Conservation (phyloP, 805 yeast species). For the Lipomyces spencermartinsiae region DNA sequence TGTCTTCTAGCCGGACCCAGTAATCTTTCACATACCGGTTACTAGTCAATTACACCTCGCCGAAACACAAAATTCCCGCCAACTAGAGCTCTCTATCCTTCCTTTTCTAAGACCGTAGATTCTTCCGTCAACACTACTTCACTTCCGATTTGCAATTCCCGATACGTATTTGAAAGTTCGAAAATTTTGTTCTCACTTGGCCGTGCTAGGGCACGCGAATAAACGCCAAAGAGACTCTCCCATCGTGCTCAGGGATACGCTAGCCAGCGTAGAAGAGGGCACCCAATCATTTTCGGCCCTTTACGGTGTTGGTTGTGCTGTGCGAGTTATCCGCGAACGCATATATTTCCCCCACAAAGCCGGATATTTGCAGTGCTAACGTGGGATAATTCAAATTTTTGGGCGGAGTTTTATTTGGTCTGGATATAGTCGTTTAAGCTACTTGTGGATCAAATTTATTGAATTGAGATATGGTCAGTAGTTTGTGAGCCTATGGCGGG, state of each 20-base stretch:
- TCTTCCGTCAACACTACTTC: too few relatives aligned
- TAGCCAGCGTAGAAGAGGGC: background rate
- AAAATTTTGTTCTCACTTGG: too few relatives aligned
- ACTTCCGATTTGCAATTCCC: too few relatives aligned
- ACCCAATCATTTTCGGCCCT: background rate
- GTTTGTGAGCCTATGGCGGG: background rate
- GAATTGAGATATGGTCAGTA: background rate
- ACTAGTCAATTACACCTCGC: too few relatives aligned
- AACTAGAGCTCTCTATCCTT: too few relatives aligned
- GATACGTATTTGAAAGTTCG: too few relatives aligned
- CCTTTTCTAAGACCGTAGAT: too few relatives aligned
- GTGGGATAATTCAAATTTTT: background rate
- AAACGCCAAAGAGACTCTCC: too few relatives aligned
- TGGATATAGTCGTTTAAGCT: background rate
- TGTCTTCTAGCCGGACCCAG: too few relatives aligned
- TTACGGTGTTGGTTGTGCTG: background rate
- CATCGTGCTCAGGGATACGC: background rate
- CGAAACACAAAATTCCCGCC: too few relatives aligned
- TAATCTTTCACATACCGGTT: too few relatives aligned
- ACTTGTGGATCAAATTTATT: background rate
- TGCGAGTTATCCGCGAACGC: slow-evolving; percentile 1
- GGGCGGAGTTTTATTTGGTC: background rate
- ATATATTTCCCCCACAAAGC: background rate
- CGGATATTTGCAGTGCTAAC: background rate
- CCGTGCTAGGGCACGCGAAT: too few relatives aligned